These are phyloP conservation scores for Flueggea neowawraea DNA, from an alignment of 441 rosid genomes.

Conservation along the genomic window DNA sequence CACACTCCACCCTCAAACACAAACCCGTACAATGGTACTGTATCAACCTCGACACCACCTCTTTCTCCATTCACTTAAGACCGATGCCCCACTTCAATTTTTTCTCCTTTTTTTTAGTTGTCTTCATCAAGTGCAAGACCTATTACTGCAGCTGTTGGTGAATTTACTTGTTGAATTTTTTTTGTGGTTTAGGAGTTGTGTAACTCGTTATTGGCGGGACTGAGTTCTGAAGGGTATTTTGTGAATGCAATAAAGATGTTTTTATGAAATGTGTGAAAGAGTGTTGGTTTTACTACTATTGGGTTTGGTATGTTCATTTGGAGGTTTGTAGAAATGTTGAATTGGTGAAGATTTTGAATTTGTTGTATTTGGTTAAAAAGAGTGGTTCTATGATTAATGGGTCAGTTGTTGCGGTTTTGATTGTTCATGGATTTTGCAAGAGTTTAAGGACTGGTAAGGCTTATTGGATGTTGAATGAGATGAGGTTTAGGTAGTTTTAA, in stretches of 20 bases:
- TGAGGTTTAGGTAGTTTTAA: constrained; percentile 66
- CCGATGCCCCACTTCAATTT: too few relatives aligned
- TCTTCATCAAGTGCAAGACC: too few relatives aligned
- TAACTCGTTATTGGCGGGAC: constrained; percentile 64
- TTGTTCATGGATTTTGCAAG: constrained; percentile 70
- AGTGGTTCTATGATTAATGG: constrained; percentile 44
- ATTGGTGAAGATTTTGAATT: constrained; percentile 31
- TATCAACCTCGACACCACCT: too few relatives aligned
- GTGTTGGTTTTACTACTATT: constrained; percentile 47
- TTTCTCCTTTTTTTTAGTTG: too few relatives aligned
- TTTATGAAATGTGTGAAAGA: constrained; percentile 55
- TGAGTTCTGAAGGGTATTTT: constrained; percentile 49
- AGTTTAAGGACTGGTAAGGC: constrained; percentile 61
- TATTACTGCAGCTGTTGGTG: too few relatives aligned
- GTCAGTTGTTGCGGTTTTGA: constrained; percentile 62
- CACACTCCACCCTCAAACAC: too few relatives aligned
- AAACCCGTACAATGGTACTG: too few relatives aligned
- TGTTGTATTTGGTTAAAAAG: constrained; percentile 48
- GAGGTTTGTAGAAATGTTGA: constrained; percentile 42
- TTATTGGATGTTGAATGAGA: constrained; percentile 55
- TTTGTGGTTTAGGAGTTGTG: too few relatives aligned
- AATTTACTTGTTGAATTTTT: too few relatives aligned
- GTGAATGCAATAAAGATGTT: constrained; percentile 53
- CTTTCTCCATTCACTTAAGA: too few relatives aligned
- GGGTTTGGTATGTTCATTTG: constrained; percentile 82